These are phyloP conservation scores for Trifolium dubium DNA, from an alignment of 306 rosid genomes.

Conservation along the genomic window DNA sequence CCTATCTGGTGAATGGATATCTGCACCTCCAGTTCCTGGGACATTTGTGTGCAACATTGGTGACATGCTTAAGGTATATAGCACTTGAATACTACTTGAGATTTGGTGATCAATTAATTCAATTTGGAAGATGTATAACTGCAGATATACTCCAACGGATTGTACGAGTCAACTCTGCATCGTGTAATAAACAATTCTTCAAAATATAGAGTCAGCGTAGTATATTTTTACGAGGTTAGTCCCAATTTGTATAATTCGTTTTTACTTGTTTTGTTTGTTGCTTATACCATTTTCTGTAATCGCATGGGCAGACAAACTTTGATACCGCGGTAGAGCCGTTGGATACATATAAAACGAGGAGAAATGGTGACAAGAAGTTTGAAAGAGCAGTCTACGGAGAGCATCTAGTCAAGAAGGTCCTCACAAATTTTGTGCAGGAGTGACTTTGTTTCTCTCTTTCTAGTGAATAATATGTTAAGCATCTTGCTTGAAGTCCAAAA, in stretches of 20 bases:
- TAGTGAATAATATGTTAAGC: background rate
- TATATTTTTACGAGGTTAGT: constrained; percentile 83
- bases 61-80: constrained; percentile 89
- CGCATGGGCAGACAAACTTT: constrained; percentile 76
- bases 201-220: constrained; percentile 78
- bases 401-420: constrained; percentile 74
- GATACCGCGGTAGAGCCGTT: constrained; percentile 82
- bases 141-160: constrained; percentile 90
- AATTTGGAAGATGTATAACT: constrained; percentile 21
- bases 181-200: constrained; percentile 70
- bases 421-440: constrained; percentile 58
- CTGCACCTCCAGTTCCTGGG: constrained; percentile 87
- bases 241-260: background rate
- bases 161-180: constrained; percentile 90
- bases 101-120: constrained; percentile 11
- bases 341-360: constrained; percentile 61
- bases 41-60: constrained; percentile 89
- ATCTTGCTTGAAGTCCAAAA: constrained; percentile 2
- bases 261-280: constrained; percentile 1
- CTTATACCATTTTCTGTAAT: constrained; percentile 15
- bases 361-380: constrained; percentile 60
- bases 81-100: background rate
- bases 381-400: constrained; percentile 80
- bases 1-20: constrained; percentile 85
- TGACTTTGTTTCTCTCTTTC: constrained; percentile 25